Conservation (phyloP, 306 rosid species). For the Macrotyloma uniflorum region DNA sequence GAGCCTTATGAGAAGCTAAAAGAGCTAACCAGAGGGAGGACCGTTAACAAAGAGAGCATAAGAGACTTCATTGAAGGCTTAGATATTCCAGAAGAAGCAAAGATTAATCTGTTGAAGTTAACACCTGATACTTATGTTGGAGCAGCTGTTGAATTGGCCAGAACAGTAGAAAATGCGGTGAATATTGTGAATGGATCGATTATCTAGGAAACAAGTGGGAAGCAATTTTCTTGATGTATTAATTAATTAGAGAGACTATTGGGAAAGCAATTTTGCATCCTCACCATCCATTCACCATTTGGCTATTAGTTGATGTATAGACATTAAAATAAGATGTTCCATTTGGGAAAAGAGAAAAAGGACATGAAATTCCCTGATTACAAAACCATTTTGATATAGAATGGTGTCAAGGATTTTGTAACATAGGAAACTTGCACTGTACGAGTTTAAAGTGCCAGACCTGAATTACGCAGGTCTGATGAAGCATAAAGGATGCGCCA, state of each 20-base stretch:
- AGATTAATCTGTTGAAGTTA: slow-evolving; percentile 61
- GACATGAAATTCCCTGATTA: slow-evolving; percentile 5
- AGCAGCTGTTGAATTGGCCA: slow-evolving; percentile 81
- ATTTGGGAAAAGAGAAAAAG: slow-evolving; percentile 5
- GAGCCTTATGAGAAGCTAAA: slow-evolving; percentile 96
- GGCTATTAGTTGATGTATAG: not conserved
- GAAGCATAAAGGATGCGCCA: not conserved
- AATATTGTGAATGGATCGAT: slow-evolving; percentile 33
- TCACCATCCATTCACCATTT: slow-evolving; percentile 11
- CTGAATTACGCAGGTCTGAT: slow-evolving; percentile 27
- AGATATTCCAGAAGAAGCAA: slow-evolving; percentile 74
- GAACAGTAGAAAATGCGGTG: slow-evolving; percentile 53
- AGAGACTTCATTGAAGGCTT: slow-evolving; percentile 71
- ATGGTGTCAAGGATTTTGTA: slow-evolving; percentile 26
- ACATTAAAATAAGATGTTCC: slow-evolving; percentile 23
- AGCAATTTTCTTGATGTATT: not conserved
- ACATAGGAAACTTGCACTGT: slow-evolving; percentile 15
- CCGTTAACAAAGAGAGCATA: slow-evolving; percentile 76
- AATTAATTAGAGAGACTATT: slow-evolving; percentile 4
- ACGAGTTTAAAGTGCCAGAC: slow-evolving; percentile 4
- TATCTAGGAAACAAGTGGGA: slow-evolving; percentile 6
- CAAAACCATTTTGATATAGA: slow-evolving; percentile 15
- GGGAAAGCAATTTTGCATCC: slow-evolving; percentile 26
- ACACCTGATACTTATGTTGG: slow-evolving; percentile 87
- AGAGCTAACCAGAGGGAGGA: slow-evolving; percentile 84